Evolutionary conservation across 2,329 filamentous ascomycete genomes (phyloP), one percentile per base, ranked within the genome.

Genomic region (Diatrype stigma): DNA sequence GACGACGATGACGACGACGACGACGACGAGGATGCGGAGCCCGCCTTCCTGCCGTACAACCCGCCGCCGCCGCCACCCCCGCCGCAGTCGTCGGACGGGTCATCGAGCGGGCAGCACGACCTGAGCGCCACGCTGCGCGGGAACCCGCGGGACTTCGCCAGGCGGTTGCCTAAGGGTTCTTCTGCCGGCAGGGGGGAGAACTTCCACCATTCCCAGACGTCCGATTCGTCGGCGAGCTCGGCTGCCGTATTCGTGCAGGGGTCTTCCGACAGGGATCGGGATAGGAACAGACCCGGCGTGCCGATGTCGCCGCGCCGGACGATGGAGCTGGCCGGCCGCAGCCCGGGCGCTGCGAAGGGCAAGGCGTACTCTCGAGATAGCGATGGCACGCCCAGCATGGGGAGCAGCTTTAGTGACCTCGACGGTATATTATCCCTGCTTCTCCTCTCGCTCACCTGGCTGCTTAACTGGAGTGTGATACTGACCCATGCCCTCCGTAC

Each of bases 371-470:
- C 79, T 1, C 75, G 77, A 12, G 84, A 87, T 12, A 90, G 86
- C 62, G 86, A 90, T 55, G 86, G 86, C 14, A 86, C 85, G 14
- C 87, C 86, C 1, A 90, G 87, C 60, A 90, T 91, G 84, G 87
- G 89, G 1, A 93, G 89, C 66, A 92, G 88, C 60, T 94, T 90
- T 62, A 93, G 88, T 68, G 90, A 94, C 71, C 77, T 95, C 42
- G 89, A 93, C 65, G 88, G 87, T 82, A 73, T 53, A 67, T 59
- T 51, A 12, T 32, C 14, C 22, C 50, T 52, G 42, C 17, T 48
- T 52, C 44, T 40, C 14, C 46, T 46, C 48, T 37, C 6, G 6
- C n/a, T 12, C n/a, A 37, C 14, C 14, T 34, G 7, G 16, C 12
- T 12, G 6, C 16, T 17, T 37, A 47, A 10, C 30, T 47, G 46